Evolutionary conservation across 1,284 basidiomycete genomes (phyloP).

Genomic region (Heterobasidion annosum): DNA sequence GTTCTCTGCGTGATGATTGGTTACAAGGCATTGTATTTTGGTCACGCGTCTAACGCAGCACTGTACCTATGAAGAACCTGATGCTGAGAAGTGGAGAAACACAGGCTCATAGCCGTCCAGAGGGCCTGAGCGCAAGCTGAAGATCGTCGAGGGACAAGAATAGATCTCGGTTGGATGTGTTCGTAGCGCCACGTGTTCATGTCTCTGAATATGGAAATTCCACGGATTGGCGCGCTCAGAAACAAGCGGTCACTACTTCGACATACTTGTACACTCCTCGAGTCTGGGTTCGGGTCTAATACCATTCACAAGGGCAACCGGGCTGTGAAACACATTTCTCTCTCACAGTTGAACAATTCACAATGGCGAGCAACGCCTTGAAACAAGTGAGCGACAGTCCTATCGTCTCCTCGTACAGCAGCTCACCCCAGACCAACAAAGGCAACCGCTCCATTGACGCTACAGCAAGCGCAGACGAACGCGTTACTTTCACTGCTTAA

Average conservation of each 20-base stretch:
- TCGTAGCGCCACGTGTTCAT: background rate
- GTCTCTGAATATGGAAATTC: background rate
- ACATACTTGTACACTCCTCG: background rate
- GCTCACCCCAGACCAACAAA: background rate
- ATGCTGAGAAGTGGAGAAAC: too few relatives aligned
- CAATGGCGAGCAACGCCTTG: constrained; percentile 45
- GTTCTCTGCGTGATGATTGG: background rate
- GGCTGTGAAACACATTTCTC: background rate
- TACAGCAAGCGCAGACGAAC: constrained; percentile 75
- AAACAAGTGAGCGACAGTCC: constrained; percentile 38
- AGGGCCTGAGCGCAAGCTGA: too few relatives aligned
- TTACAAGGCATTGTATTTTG: background rate
- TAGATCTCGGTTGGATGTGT: too few relatives aligned
- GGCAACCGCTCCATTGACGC: constrained; percentile 30
- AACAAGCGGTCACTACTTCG: background rate
- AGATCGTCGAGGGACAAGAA: too few relatives aligned
- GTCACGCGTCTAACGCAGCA: background rate
- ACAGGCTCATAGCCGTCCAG: too few relatives aligned
- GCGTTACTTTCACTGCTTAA: constrained; percentile 52
- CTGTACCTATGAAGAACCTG: background rate
- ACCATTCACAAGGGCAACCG: background rate
- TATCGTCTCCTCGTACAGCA: background rate
- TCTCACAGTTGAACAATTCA: background rate
- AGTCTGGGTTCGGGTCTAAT: background rate
- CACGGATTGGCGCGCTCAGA: background rate